Evolutionary conservation across 805 yeast species (phyloP).

Genomic region (Saccharomycopsis sp.): DNA sequence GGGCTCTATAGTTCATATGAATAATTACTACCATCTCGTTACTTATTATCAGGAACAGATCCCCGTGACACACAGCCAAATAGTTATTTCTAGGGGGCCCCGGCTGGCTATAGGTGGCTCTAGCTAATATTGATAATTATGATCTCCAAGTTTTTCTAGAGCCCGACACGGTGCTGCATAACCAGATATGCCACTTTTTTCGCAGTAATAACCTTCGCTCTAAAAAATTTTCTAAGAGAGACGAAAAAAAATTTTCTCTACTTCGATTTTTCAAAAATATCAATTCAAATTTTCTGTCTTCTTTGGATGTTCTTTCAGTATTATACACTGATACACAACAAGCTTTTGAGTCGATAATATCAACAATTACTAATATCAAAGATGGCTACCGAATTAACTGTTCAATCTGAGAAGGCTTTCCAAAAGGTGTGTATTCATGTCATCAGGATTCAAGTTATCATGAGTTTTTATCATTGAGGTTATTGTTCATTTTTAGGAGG

Average conservation of each 20-base stretch:
- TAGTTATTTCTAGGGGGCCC: no score
- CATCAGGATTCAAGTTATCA: neutral
- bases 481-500: no score
- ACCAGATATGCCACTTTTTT: neutral
- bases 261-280: neutral
- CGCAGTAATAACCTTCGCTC: neutral
- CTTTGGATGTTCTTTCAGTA: neutral
- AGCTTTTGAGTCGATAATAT: neutral
- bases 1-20: no score
- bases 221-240: neutral
- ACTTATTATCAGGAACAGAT: no score
- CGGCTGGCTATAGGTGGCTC: no score
- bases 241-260: neutral
- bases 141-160: neutral
- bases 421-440: constrained; percentile 80
- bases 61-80: no score
- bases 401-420: constrained; percentile 99
- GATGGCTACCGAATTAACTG: constrained; percentile 99
- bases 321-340: neutral
- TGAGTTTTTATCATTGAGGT: neutral
- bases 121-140: no score
- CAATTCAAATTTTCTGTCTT: neutral
- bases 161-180: neutral
- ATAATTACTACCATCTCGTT: no score
- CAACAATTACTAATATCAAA: constrained; percentile 26